Base-by-base conservation (phyloP, 75 land plant species). In the Larix kaempferi region DNA sequence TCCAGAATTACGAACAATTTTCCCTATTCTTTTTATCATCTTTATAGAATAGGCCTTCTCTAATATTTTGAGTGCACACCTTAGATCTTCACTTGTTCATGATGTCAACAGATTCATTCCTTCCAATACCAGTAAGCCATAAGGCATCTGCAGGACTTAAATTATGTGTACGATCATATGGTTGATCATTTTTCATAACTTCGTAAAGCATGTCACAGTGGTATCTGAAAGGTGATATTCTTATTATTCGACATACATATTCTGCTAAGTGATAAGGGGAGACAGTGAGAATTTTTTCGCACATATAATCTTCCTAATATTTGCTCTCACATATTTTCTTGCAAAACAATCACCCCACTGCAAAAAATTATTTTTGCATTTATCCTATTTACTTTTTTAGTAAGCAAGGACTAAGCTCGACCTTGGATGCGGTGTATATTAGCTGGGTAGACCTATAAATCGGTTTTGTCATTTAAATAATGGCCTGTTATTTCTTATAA, bases 1-100 rank as follows among this genome's bases (percentile, higher is more conserved):
- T 69, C n/a, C 8, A 39, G 12, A 11, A 69, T 55, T 13, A 74
- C 19, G 54, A 13, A 56, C 23, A 74, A 56, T 56, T 22, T 17
- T 69, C 41, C 23, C 11, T 69, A 39, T 2, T 3, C 52, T 41
- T 69, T 39, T n/a, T 1, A 69, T 41, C 22, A 69, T 11, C 3
- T 10, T 41, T 23, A 69, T 41, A 39, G 21, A 41, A 69, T 25
- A 41, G 54, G 73, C 14, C 52, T 8, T 41, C 41, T 33, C 10
- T 25, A 5, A 52, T 55, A 62, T 62, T 49, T 52, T 61, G 17
- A 33, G 7, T 59, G 25, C 71, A 17, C 80, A 94, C 99, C 99
- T 98, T 98, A 72, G 98, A 92, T 78, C 98, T 89, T 82, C 98
- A 95, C 65, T 93, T 98, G 86, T 98, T 98, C 99, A 98, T 98